These are phyloP conservation scores for Spiraea crenata DNA, from an alignment of 331 rosid species.

Conservation along the genomic window DNA sequence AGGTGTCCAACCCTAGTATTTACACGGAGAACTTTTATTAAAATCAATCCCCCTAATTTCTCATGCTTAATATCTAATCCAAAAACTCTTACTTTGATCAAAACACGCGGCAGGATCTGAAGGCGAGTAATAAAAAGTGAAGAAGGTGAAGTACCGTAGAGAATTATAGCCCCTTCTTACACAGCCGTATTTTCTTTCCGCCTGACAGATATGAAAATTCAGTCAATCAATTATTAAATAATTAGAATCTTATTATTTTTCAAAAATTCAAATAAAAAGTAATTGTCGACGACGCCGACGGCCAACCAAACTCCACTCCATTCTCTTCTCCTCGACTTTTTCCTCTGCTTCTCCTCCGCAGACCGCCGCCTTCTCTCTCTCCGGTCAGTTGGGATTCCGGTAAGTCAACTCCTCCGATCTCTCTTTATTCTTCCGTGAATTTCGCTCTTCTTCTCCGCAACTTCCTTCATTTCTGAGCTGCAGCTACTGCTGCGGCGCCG, in stretches of 20 bases:
- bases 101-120: conserved; percentile 21
- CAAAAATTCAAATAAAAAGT: neutral
- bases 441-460: neutral
- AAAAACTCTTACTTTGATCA: too few relatives aligned
- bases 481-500: neutral
- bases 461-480: conserved; percentile 13
- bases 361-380: conserved; percentile 25
- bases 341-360: conserved; percentile 1
- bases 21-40: too few relatives aligned
- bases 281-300: conserved; percentile 76
- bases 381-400: conserved; percentile 38
- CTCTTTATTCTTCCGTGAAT: neutral
- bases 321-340: conserved; percentile 43
- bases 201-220: conserved; percentile 18
- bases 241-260: too few relatives aligned
- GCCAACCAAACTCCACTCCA: conserved; percentile 71
- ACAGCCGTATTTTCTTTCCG: conserved; percentile 41
- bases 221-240: neutral
- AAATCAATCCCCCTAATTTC: too few relatives aligned
- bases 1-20: too few relatives aligned
- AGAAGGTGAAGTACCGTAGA: neutral
- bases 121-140: conserved; percentile 7
- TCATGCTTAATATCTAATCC: too few relatives aligned
- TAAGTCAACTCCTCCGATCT: conserved; percentile 33
- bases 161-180: conserved; percentile 2